phyloP scores from a whole-genome alignment of 2,329 filamentous ascomycete genomes.

The Intubia oerlemansii region DNA sequence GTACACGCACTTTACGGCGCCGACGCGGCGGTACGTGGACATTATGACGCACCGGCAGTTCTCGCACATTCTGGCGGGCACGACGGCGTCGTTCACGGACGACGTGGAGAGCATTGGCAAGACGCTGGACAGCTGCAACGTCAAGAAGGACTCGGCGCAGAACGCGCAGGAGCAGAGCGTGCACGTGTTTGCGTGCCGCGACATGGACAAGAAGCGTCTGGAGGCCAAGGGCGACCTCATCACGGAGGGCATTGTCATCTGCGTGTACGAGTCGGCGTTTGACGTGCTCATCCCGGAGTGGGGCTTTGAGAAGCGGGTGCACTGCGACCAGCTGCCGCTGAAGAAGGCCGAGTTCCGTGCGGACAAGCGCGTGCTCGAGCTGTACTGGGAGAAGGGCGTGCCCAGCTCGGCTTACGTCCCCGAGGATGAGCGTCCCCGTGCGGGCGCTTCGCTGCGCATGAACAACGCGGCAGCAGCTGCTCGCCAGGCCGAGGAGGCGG shows the following conservation, averaged over 20 bases:
- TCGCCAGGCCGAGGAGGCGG: conserved; percentile 62
- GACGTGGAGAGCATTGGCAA: conserved; percentile 77
- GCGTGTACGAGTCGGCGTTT: conserved; percentile 96
- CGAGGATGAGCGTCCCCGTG: conserved; percentile 87
- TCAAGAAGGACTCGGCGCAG: conserved; percentile 96
- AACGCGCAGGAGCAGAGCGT: conserved; percentile 97
- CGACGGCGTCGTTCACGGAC: conserved; percentile 66
- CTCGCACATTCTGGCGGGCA: conserved; percentile 65
- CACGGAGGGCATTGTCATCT: conserved; percentile 86
- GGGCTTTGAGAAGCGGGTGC: conserved; percentile 97
- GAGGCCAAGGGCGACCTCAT: conserved; percentile 81
- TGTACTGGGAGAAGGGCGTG: conserved; percentile 99
- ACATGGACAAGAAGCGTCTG: conserved; percentile 80
- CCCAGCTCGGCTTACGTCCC: conserved; percentile 90
- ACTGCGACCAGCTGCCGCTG: conserved; percentile 91
- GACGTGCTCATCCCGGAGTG: conserved; percentile 96
- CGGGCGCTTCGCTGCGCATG: conserved; percentile 42
- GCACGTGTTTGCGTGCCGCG: conserved; percentile 90
- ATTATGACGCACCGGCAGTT: conserved; percentile 90
- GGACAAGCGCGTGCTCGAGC: conserved; percentile 78
- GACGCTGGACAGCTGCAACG: conserved; percentile 90
- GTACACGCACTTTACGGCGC: conserved; percentile 95
- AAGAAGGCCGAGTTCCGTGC: conserved; percentile 99
- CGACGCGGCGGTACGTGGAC: conserved; percentile 84
- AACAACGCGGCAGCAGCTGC: conserved; percentile 57